Evolutionary conservation across 2,329 filamentous ascomycete species (phyloP), one percentile per base, ranked within the genome.

Genomic region (Bisporella sp.): DNA sequence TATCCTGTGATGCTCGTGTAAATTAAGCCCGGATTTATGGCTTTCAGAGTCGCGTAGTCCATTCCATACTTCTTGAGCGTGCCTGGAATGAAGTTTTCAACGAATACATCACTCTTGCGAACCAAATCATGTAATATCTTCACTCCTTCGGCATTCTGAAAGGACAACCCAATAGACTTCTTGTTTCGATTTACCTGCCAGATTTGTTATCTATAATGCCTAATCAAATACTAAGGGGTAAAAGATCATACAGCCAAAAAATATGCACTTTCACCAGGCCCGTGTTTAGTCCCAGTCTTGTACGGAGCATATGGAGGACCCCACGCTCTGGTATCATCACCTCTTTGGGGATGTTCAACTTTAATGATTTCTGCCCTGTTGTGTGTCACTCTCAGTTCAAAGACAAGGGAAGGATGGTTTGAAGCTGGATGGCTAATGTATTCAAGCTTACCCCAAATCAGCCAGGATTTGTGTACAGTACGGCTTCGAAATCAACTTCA

Each of bases 1-100:
- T 97, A 99, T 1, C 93, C 93, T 0, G 93, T 99, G 61, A 99
- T 95, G 59, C 89, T 96, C 11, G 92, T 90, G 65, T 99, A 99
- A 59, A 99, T 88, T 44, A 99, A 75, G 5, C 76, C 73, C 0
- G 92, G 90, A 64, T 97, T 97, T 66, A 96, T 84, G 57, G 82
- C 78, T 47, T 77, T 79, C 1, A 99, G 70, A 0, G 86, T 88
- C 30, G 85, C 82, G 62, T 90, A 99, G 71, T 96, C 92, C 74
- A 99, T 83, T 28, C 76, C 74, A 67, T 99, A 99, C 71, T 96
- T 97, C 65, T 87, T 87, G 11, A 99, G 73, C 0, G 86, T 84
- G 1, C 89, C 90, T 0, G 93, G 93, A 0, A 99, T 81, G 66
- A 97, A 99, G 65, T 99, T 99, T 67, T 99, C 93, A 0, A 99